phyloP scores from a whole-genome alignment of 208 protist genomes.

The Leishmania gerbilli region DNA sequence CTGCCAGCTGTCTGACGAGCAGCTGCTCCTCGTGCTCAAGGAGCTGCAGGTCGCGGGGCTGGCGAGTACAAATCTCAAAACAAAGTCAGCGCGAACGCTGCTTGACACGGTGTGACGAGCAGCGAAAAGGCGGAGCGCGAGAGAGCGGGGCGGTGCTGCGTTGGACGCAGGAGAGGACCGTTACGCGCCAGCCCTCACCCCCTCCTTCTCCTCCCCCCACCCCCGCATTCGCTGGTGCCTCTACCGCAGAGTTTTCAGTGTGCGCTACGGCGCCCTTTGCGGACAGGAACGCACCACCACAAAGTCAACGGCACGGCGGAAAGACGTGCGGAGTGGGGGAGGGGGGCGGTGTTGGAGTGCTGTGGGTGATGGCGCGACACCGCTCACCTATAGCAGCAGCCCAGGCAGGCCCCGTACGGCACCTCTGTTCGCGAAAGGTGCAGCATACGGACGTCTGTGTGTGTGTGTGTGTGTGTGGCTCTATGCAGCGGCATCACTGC shows the following conservation, averaged over 20 bases:
- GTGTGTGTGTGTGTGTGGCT: neutral
- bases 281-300: neutral
- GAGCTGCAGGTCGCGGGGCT: constrained; percentile 62
- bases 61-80: constrained; percentile 35
- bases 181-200: neutral
- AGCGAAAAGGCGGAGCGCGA: neutral
- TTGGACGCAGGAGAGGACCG: neutral
- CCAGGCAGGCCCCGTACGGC: neutral
- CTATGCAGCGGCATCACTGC: neutral
- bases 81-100: constrained; percentile 42
- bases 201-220: neutral
- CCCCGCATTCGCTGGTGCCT: neutral
- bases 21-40: constrained; percentile 45
- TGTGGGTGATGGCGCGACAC: neutral
- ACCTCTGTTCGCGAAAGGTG: neutral
- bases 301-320: neutral
- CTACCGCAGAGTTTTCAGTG: neutral
- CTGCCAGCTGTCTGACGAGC: constrained; percentile 67
- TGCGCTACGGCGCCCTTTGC: neutral
- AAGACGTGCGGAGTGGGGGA: neutral
- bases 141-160: neutral
- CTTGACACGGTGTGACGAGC: constrained; percentile 22
- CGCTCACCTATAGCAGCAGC: neutral
- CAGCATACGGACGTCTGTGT: neutral
- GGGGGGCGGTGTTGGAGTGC: neutral